Conservation (phyloP, 2,329 filamentous ascomycete genomes). For the Colletotrichum karsti region DNA sequence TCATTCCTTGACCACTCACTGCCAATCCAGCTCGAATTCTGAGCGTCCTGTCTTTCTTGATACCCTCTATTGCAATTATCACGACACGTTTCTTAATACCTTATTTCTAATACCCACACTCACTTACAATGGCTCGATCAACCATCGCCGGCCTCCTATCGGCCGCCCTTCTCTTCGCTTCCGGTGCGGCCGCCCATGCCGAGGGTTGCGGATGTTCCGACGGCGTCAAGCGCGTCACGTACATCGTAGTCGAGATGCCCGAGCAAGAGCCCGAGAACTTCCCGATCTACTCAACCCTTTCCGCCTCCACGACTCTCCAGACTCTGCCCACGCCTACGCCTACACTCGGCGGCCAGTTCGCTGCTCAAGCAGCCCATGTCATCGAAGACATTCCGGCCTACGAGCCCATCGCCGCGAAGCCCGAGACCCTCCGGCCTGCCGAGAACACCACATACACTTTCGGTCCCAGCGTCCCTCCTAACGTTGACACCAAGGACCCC, state of each 20-base stretch:
- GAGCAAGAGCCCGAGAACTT: conserved; percentile 20
- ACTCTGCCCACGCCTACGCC: background rate
- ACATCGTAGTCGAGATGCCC: conserved; percentile 31
- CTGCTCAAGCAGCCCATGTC: conserved; percentile 9
- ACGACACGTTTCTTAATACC: background rate
- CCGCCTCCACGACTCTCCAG: background rate
- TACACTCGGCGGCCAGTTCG: background rate
- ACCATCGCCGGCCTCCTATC: conserved; percentile 7
- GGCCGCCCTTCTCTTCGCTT: conserved; percentile 15
- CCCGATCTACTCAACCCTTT: background rate
- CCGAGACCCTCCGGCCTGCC: conserved; percentile 33
- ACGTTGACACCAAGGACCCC: conserved; percentile 24
- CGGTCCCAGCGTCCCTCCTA: conserved; percentile 20
- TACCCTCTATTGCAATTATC: background rate
- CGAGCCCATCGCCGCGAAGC: conserved; percentile 13
- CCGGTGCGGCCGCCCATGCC: conserved; percentile 14
- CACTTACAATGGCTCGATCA: conserved; percentile 17
- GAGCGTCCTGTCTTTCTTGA: conserved; percentile 15
- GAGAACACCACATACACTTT: conserved; percentile 36
- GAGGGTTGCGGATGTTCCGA: conserved; percentile 26
- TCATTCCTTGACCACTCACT: background rate
- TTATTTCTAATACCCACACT: background rate
- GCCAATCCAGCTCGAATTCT: conserved; percentile 1
- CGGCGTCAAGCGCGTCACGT: conserved; percentile 26
- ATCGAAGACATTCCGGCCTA: conserved; percentile 12